phyloP scores from a whole-genome alignment of 164 flowering plant species.

The Liriodendron chinense region DNA sequence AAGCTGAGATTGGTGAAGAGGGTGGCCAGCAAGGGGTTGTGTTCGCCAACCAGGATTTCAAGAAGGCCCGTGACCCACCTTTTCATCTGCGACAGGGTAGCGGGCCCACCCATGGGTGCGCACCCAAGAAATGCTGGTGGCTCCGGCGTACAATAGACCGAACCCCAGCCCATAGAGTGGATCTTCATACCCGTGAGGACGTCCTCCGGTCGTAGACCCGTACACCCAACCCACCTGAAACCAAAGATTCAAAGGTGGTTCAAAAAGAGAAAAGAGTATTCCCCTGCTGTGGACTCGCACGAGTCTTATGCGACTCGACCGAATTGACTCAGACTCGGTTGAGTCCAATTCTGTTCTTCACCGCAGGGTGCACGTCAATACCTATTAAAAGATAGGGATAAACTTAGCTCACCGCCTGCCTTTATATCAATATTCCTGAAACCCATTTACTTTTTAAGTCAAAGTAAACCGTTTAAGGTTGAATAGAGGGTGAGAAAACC shows the following conservation, averaged over 20 bases:
- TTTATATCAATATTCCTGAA: too few species aligned
- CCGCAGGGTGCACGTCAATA: too few species aligned
- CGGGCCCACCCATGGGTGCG: slow-evolving; percentile 40
- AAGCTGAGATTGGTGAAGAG: slow-evolving; percentile 33
- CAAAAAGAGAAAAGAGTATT: too few species aligned
- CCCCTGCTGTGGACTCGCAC: too few species aligned
- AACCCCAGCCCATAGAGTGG: slow-evolving; percentile 49
- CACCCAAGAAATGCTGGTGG: slow-evolving; percentile 56
- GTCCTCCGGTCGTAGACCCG: slow-evolving; percentile 47
- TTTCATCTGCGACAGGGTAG: slow-evolving; percentile 38
- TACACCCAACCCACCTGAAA: slow-evolving; percentile 60
- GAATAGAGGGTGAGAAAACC: too few species aligned
- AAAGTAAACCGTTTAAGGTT: too few species aligned
- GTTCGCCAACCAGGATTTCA: slow-evolving; percentile 36
- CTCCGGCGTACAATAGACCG: slow-evolving; percentile 23
- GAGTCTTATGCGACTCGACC: too few species aligned
- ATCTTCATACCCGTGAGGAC: slow-evolving; percentile 48
- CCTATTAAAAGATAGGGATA: too few species aligned
- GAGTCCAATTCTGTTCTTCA: too few species aligned
- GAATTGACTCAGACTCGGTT: too few species aligned
- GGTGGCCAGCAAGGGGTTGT: slow-evolving; percentile 31
- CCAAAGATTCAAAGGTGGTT: neutral
- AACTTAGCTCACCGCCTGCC: too few species aligned
- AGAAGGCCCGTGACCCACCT: slow-evolving; percentile 67
- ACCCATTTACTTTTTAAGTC: too few species aligned